Percentiles rank a stretch among this genome's conserved stretches.
These are phyloP conservation scores for Sphaerostilbella broomeana DNA, from an alignment of 2,329 filamentous ascomycete genomes.

Conservation along the genomic window DNA sequence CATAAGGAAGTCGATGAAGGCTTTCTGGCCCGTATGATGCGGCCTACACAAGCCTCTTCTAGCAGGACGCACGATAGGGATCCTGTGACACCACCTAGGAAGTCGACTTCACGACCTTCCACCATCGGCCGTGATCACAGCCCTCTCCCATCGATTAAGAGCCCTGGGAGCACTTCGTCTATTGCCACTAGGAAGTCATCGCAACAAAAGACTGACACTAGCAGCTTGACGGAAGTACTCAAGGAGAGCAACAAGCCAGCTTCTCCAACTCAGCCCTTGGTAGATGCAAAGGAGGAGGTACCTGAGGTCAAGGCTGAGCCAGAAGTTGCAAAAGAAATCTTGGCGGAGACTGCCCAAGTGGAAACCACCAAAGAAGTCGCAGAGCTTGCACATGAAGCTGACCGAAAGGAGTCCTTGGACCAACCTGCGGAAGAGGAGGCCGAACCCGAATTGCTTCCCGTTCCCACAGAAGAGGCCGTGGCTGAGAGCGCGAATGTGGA, in stretches of 20 bases:
- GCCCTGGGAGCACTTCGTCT: no score
- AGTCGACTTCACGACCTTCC: constrained; percentile 22
- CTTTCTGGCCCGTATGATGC: constrained; percentile 77
- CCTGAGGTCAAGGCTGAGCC: neutral
- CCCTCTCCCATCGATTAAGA: constrained; percentile 4
- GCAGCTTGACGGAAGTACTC: no score
- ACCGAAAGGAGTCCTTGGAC: constrained; percentile 1
- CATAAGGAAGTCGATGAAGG: constrained; percentile 57
- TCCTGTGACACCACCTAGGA: constrained; percentile 43
- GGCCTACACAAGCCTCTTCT: constrained; percentile 63
- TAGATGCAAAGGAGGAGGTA: neutral
- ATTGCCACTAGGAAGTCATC: neutral
- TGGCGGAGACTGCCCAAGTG: constrained; percentile 7
- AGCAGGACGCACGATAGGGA: constrained; percentile 61
- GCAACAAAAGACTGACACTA: neutral
- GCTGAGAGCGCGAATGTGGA: constrained; percentile 13
- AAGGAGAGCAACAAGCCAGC: neutral
- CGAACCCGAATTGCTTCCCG: neutral
- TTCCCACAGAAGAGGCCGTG: constrained; percentile 10
- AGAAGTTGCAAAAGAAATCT: constrained; percentile 7
- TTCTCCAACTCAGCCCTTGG: neutral
- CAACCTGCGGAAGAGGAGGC: constrained; percentile 4
- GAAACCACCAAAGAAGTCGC: constrained; percentile 5
- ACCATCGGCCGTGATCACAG: constrained; percentile 17
- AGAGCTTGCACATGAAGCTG: constrained; percentile 3